phyloP scores from a whole-genome alignment of 1,284 basidiomycete genomes.

The Ganoderma lucidum region DNA sequence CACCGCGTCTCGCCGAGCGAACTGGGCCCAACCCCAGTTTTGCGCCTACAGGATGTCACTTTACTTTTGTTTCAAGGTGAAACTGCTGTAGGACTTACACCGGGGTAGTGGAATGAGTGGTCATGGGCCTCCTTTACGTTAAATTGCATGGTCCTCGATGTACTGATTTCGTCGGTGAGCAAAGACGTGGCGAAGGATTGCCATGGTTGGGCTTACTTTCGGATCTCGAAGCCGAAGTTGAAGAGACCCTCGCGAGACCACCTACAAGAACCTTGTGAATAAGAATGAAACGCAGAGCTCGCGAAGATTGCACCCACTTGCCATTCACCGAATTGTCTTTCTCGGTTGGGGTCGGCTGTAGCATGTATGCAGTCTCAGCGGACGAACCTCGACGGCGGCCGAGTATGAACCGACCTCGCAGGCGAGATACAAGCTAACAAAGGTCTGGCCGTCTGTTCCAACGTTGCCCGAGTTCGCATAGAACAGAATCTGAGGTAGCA shows the following conservation, averaged over 20 bases:
- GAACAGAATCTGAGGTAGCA: constrained; percentile 67
- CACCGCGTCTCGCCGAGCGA: constrained; percentile 78
- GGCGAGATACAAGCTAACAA: constrained; percentile 78
- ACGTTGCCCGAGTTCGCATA: constrained; percentile 81
- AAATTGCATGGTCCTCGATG: constrained; percentile 59
- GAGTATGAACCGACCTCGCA: constrained; percentile 67
- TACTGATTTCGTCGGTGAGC: constrained; percentile 42
- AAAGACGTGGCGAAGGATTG: not conserved
- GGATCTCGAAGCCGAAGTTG: constrained; percentile 87
- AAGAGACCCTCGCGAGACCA: constrained; percentile 87
- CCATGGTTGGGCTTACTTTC: constrained; percentile 55
- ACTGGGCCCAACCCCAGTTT: constrained; percentile 89
- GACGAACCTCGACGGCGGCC: not conserved
- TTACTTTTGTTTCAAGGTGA: not conserved
- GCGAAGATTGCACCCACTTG: constrained; percentile 49
- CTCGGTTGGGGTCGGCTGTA: constrained; percentile 79
- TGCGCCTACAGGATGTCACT: constrained; percentile 57
- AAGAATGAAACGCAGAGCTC: not conserved
- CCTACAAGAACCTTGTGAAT: constrained; percentile 43
- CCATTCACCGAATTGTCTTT: constrained; percentile 70
- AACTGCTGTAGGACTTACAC: constrained; percentile 49
- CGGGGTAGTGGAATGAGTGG: constrained; percentile 80
- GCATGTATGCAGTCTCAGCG: not conserved
- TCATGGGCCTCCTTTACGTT: constrained; percentile 83
- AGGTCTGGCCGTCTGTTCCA: constrained; percentile 50